A percentile compares a stretch with the other conserved stretches of the same genome.
Evolutionary conservation across 2,329 filamentous ascomycete species (phyloP).

Genomic region (Talaromyces sp.): DNA sequence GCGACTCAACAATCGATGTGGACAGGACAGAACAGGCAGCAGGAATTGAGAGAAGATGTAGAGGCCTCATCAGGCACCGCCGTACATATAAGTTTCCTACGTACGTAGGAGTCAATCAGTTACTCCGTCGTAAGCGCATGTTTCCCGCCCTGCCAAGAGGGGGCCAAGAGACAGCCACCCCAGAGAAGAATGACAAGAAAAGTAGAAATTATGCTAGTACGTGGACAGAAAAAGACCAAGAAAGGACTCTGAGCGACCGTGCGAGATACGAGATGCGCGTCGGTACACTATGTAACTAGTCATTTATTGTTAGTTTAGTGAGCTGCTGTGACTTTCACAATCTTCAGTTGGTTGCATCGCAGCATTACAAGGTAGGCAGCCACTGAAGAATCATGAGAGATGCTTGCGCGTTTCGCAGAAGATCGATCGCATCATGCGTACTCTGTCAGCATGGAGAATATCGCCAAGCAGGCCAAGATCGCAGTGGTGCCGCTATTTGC

Average conservation of each 20-base stretch:
- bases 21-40: background rate
- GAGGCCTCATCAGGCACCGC: background rate
- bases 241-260: background rate
- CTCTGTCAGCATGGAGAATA: background rate
- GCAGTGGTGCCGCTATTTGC: conserved; percentile 11
- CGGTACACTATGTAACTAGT: too few relatives aligned
- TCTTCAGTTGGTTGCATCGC: background rate
- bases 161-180: conserved; percentile 8
- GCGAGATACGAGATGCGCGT: background rate
- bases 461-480: conserved; percentile 9
- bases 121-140: conserved; percentile 1
- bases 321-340: background rate
- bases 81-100: background rate
- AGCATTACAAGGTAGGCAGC: background rate
- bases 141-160: conserved; percentile 13
- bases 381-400: background rate
- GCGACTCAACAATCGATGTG: background rate
- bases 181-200: conserved; percentile 12
- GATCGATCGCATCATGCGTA: background rate
- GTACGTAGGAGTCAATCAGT: background rate
- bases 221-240: background rate
- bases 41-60: background rate
- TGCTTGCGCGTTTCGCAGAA: background rate
- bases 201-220: background rate
- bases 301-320: background rate